phyloP scores from a whole-genome alignment of 2,329 filamentous ascomycete genomes.

The Exophiala sideris region DNA sequence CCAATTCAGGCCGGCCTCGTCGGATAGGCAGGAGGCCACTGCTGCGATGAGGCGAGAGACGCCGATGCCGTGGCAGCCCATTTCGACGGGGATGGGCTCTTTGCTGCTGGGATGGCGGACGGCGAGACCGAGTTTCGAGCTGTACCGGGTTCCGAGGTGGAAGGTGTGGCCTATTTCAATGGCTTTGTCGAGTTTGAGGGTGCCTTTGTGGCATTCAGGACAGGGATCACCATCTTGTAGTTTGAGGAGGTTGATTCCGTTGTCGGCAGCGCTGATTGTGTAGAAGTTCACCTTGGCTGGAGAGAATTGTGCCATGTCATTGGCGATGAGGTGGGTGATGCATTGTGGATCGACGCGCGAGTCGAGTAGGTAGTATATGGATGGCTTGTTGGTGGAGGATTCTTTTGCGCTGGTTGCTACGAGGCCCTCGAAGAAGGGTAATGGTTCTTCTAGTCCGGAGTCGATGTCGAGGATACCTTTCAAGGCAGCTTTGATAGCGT shows the following conservation, averaged over 20 bases:
- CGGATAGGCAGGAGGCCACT: conserved; percentile 71
- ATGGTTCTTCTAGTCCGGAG: conserved; percentile 61
- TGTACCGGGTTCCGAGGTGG: conserved; percentile 86
- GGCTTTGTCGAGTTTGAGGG: conserved; percentile 64
- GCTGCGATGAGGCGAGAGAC: conserved; percentile 87
- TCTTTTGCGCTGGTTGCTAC: conserved; percentile 35
- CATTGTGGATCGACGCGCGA: conserved; percentile 8
- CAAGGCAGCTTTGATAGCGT: conserved; percentile 61
- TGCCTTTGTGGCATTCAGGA: conserved; percentile 63
- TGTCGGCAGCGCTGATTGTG: conserved; percentile 4
- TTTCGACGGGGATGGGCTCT: conserved; percentile 63
- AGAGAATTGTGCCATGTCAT: conserved; percentile 7
- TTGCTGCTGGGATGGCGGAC: conserved; percentile 20
- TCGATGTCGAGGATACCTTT: conserved; percentile 62
- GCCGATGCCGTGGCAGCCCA: conserved; percentile 97
- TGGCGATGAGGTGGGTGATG: conserved; percentile 2
- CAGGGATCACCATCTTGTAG: conserved; percentile 68
- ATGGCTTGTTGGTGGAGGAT: background rate
- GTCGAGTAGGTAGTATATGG: conserved; percentile 27
- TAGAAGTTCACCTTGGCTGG: conserved; percentile 9
- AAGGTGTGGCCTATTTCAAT: conserved; percentile 96
- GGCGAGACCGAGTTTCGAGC: conserved; percentile 67
- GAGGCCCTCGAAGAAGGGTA: conserved; percentile 11
- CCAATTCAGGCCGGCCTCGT: conserved; percentile 78
- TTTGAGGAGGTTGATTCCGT: conserved; percentile 54